Conservation (phyloP, 78 protist genomes). For the Dictyostelium purpureum region DNA sequence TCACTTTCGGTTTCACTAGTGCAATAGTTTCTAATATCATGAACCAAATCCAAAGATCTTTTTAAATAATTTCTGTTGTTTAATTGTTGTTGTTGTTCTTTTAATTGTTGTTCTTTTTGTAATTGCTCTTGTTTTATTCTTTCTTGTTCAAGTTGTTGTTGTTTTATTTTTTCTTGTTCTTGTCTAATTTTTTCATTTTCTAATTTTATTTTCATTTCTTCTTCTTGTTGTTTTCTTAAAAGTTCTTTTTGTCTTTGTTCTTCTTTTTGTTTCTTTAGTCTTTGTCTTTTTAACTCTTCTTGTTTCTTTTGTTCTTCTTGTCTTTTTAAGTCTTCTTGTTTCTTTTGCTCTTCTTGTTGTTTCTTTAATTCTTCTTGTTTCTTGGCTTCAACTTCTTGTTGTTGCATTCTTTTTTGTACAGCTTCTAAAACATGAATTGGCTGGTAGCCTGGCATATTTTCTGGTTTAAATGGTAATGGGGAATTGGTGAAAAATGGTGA, state of each 20-base stretch:
- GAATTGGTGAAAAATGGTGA: slow-evolving; percentile 68
- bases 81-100: neutral
- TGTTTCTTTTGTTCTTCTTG: slow-evolving; percentile 41
- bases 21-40: slow-evolving; percentile 68
- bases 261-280: slow-evolving; percentile 8
- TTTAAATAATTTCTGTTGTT: slow-evolving; percentile 30
- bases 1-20: slow-evolving; percentile 44
- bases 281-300: neutral
- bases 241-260: neutral
- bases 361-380: slow-evolving; percentile 11
- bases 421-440: slow-evolving; percentile 77
- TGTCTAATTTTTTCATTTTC: neutral
- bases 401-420: slow-evolving; percentile 66
- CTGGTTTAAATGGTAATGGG: slow-evolving; percentile 59
- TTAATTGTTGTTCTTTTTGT: neutral
- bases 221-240: neutral
- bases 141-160: neutral
- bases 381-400: slow-evolving; percentile 13
- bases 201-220: neutral
- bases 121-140: neutral
- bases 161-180: too few relatives aligned
- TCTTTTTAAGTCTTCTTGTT: neutral
- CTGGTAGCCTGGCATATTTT: slow-evolving; percentile 73
- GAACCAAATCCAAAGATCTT: slow-evolving; percentile 56
- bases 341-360: neutral